These are phyloP conservation scores for Aechmea fasciata DNA, from an alignment of 176 grass and related monocot genomes.

Conservation along the genomic window DNA sequence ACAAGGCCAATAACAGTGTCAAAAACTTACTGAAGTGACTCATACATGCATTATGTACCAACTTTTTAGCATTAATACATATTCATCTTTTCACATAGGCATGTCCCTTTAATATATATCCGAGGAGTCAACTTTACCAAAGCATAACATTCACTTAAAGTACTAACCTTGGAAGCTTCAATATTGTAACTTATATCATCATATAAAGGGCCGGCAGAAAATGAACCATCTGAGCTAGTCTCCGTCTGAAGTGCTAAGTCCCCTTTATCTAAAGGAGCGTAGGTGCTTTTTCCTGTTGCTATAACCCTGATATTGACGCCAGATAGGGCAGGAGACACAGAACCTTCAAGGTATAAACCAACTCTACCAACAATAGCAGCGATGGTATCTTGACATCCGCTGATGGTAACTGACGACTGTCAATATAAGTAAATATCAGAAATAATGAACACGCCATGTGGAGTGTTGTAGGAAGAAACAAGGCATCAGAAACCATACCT, in stretches of 20 bases:
- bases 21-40: too few relatives aligned
- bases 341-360: constrained; percentile 83
- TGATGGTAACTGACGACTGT: constrained; percentile 66
- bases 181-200: constrained; percentile 78
- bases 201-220: constrained; percentile 75
- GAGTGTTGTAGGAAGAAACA: background rate
- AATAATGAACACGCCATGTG: background rate
- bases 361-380: constrained; percentile 51
- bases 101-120: background rate
- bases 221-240: constrained; percentile 61
- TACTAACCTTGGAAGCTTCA: constrained; percentile 75
- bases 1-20: background rate
- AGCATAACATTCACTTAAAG: constrained; percentile 6
- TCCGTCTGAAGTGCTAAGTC: constrained; percentile 74
- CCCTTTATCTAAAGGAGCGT: constrained; percentile 52
- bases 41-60: too few relatives aligned
- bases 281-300: constrained; percentile 53
- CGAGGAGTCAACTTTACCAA: background rate
- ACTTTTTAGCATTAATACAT: too few relatives aligned
- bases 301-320: constrained; percentile 71
- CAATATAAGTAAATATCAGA: background rate
- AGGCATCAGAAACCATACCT: constrained; percentile 30
- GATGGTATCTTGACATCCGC: constrained; percentile 69
- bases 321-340: constrained; percentile 60
- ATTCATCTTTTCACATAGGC: background rate